phyloP scores from a whole-genome alignment of 176 grass and related monocot species.

The Pontederia crassipes region DNA sequence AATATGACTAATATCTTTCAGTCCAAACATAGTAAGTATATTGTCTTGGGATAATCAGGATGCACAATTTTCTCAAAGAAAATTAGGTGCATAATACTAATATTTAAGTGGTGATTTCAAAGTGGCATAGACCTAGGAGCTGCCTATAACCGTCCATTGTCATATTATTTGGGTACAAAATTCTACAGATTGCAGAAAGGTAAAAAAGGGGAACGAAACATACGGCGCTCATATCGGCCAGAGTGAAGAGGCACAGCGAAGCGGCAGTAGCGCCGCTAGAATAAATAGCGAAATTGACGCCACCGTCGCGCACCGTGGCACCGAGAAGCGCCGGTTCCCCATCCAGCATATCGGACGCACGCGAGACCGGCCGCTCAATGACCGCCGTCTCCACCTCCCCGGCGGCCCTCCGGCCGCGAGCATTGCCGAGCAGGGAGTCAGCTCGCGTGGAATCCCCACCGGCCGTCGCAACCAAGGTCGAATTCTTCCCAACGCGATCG shows the following conservation, averaged over 20 bases:
- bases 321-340: slow-evolving; percentile 66
- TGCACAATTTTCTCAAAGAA: too few species aligned
- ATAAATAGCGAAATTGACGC: slow-evolving; percentile 86
- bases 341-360: slow-evolving; percentile 46
- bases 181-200: neutral
- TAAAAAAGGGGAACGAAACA: neutral
- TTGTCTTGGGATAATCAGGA: too few species aligned
- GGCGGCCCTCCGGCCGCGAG: neutral
- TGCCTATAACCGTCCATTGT: neutral
- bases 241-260: slow-evolving; percentile 62
- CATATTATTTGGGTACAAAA: neutral
- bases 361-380: slow-evolving; percentile 27
- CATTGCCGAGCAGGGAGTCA: slow-evolving; percentile 16
- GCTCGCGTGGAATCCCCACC: neutral
- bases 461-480: neutral
- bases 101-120: too few species aligned
- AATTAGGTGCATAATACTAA: too few species aligned
- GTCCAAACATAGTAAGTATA: too few species aligned
- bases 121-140: too few species aligned
- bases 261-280: slow-evolving; percentile 53
- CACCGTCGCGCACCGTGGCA: slow-evolving; percentile 45
- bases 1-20: too few species aligned
- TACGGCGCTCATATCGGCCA: slow-evolving; percentile 46
- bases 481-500: neutral
- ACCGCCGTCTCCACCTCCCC: slow-evolving; percentile 5